Evolutionary conservation across 208 protist genomes (phyloP).

Genomic region (Crithidia thermophila): DNA sequence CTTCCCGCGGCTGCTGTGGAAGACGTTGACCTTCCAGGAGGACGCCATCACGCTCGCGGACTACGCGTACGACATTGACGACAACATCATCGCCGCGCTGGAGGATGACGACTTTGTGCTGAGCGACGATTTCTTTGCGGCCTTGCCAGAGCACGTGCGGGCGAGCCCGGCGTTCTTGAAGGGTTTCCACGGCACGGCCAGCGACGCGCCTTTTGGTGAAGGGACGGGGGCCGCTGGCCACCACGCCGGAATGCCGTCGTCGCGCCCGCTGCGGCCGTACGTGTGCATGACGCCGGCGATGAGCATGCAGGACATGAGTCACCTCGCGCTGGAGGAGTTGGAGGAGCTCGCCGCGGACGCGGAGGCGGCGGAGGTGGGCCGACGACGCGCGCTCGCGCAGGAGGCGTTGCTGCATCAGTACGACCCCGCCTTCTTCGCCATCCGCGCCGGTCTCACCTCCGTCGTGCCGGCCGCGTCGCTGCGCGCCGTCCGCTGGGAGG

Average conservation of each 20-base stretch:
- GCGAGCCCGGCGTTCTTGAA: conserved; percentile 14
- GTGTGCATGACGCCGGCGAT: conserved; percentile 49
- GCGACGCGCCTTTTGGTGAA: background rate
- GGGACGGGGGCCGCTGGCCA: background rate
- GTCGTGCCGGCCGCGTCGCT: conserved; percentile 63
- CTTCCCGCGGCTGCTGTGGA: conserved; percentile 86
- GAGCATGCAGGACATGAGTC: conserved; percentile 37
- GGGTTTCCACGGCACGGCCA: background rate
- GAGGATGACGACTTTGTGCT: conserved; percentile 81
- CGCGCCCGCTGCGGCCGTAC: conserved; percentile 33
- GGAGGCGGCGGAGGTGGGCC: conserved; percentile 33
- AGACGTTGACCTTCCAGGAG: conserved; percentile 75
- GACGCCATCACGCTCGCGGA: conserved; percentile 70
- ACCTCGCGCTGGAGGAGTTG: conserved; percentile 30
- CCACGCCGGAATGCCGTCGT: conserved; percentile 8
- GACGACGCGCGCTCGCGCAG: conserved; percentile 52
- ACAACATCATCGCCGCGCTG: conserved; percentile 69
- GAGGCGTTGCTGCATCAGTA: conserved; percentile 83
- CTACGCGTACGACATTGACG: conserved; percentile 86
- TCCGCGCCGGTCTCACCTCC: conserved; percentile 68
- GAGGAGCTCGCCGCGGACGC: conserved; percentile 26
- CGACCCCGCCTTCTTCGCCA: conserved; percentile 66
- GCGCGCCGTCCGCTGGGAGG: conserved; percentile 75
- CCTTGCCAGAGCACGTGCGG: conserved; percentile 38
- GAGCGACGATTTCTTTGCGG: conserved; percentile 67